Evolutionary conservation across 139 green algal genomes (phyloP).

Genomic region (Chlamydomonas sp.): DNA sequence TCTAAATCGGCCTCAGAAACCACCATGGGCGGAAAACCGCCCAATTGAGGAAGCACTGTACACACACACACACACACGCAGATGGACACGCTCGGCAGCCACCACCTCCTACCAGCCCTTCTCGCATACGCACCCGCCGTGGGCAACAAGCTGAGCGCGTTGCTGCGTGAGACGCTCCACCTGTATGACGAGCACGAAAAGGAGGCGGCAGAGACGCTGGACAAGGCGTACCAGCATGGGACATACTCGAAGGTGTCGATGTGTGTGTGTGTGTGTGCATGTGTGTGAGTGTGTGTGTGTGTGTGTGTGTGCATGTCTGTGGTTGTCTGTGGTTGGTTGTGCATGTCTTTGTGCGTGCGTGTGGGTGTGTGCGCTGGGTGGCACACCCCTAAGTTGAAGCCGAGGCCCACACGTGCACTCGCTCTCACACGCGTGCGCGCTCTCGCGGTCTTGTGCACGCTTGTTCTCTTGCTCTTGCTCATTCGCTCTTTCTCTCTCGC

Average conservation of each 20-base stretch:
- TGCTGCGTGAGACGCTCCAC: constrained; percentile 32
- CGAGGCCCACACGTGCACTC: too few relatives aligned
- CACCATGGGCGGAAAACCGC: neutral
- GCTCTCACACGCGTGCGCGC: too few relatives aligned
- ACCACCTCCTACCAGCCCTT: constrained; percentile 53
- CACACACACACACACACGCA: constrained; percentile 14
- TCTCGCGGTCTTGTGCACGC: too few relatives aligned
- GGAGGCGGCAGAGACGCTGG: constrained; percentile 63
- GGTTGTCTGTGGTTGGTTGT: constrained; percentile 1
- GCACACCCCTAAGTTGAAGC: too few relatives aligned
- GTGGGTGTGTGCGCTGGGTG: too few relatives aligned
- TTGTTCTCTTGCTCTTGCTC: too few relatives aligned
- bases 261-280: neutral
- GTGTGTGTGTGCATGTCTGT: neutral
- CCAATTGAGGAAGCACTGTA: neutral
- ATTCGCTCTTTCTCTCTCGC: too few relatives aligned
- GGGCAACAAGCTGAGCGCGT: neutral
- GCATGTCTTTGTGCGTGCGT: too few relatives aligned
- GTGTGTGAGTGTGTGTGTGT: neutral
- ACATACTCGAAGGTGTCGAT: constrained; percentile 67
- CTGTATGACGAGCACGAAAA: constrained; percentile 61
- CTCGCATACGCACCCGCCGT: constrained; percentile 19
- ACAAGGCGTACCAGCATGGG: constrained; percentile 51
- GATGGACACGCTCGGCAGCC: constrained; percentile 55
- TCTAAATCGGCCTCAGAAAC: neutral